A percentile compares a stretch with the other conserved stretches of the same genome.
phyloP scores from a whole-genome alignment of 2,329 filamentous ascomycete species.

The Diaporthe velutina region DNA sequence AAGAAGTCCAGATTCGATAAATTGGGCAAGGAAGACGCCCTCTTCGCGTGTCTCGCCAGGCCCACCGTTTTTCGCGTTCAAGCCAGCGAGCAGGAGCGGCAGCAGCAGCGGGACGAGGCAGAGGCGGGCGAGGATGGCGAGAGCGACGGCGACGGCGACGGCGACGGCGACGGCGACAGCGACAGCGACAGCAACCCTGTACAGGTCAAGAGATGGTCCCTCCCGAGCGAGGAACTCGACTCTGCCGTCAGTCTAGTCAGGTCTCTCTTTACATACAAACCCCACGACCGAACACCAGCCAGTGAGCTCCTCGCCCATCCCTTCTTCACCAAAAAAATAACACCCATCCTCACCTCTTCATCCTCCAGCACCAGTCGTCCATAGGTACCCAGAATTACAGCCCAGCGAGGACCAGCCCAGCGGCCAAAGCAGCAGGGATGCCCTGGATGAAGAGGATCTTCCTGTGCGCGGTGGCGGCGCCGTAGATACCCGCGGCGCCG shows the following conservation, averaged over 20 bases:
- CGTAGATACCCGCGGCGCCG: constrained; percentile 58
- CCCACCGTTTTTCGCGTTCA: not conserved
- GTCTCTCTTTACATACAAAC: not conserved
- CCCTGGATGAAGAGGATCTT: constrained; percentile 60
- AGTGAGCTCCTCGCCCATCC: not conserved
- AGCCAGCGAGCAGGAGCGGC: no score
- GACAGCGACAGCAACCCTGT: rapidly evolving
- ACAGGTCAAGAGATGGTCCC: not conserved
- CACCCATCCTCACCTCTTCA: no score
- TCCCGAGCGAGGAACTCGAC: not conserved
- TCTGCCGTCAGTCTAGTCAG: not conserved
- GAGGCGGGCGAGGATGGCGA: not conserved
- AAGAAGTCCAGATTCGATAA: not conserved
- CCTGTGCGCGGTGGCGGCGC: constrained; percentile 55
- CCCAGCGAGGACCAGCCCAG: constrained; percentile 6
- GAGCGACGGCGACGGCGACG: not conserved
- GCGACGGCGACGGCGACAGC: not conserved
- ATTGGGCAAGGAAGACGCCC: not conserved
- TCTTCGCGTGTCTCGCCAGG: not conserved
- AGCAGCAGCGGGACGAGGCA: not conserved
- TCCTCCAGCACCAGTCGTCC: no score
- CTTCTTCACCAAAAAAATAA: not conserved
- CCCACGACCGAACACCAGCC: not conserved
- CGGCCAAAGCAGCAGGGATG: constrained; percentile 48
- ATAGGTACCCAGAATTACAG: not conserved